A percentile compares a stretch with the other conserved stretches of the same genome.
Evolutionary conservation across 1,139 yeast species (phyloP).

Genomic region (Geotrichum europaeum): DNA sequence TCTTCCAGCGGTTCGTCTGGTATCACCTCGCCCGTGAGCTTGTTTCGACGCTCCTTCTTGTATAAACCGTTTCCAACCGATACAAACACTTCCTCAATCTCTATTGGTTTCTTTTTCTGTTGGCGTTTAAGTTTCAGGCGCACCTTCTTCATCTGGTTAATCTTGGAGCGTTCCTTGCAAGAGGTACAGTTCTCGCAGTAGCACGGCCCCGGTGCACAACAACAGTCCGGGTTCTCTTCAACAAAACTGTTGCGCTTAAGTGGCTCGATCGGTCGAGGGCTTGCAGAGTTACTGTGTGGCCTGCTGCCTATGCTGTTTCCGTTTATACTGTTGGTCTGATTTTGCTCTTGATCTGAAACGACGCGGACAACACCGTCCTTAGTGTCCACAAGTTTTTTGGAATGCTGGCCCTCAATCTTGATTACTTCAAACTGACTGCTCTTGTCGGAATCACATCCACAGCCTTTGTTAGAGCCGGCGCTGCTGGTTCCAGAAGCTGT

Average conservation of each 20-base stretch:
- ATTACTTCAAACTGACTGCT: slow-evolving; percentile 19
- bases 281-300: not conserved
- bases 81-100: slow-evolving; percentile 26
- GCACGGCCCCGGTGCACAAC: slow-evolving; percentile 6
- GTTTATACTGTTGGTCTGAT: not conserved
- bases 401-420: slow-evolving; percentile 23
- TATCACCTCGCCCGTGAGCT: slow-evolving; percentile 13
- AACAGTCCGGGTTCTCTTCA: slow-evolving; percentile 3
- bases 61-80: slow-evolving; percentile 36
- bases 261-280: not conserved
- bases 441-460: slow-evolving; percentile 2
- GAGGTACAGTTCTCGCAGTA: slow-evolving; percentile 6
- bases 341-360: slow-evolving; percentile 13
- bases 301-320: not conserved
- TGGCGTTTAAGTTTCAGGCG: slow-evolving; percentile 18
- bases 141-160: slow-evolving; percentile 13
- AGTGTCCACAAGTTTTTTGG: slow-evolving; percentile 26
- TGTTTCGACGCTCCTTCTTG: slow-evolving; percentile 21
- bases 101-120: slow-evolving; percentile 8
- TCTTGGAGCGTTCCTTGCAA: not conserved
- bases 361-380: slow-evolving; percentile 25
- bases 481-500: not conserved
- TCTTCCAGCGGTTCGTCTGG: slow-evolving; percentile 3
- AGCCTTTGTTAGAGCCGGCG: not conserved
- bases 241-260: not conserved